phyloP scores from a whole-genome alignment of 1,139 yeast genomes.

The Debaryomyces robertsiae region DNA sequence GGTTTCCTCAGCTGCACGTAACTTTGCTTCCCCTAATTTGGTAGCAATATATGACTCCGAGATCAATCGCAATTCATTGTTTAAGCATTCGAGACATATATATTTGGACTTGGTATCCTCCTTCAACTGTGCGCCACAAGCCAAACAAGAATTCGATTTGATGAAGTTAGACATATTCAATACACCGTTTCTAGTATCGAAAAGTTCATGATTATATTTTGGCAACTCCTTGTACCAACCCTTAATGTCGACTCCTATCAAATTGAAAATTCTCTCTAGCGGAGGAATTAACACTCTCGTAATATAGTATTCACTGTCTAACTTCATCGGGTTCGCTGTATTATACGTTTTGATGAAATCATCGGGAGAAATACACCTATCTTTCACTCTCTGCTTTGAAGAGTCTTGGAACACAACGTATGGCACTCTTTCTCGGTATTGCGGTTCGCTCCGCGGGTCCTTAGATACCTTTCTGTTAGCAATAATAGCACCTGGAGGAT shows the following conservation, averaged over 20 bases:
- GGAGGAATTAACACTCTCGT: constrained; percentile 86
- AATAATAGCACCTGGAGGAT: constrained; percentile 92
- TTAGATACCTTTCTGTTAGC: constrained; percentile 61
- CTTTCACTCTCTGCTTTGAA: constrained; percentile 66
- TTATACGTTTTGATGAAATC: constrained; percentile 53
- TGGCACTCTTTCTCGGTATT: constrained; percentile 85
- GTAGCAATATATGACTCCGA: constrained; percentile 21
- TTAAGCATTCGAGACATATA: constrained; percentile 27
- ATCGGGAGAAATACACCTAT: constrained; percentile 79
- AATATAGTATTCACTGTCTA: constrained; percentile 87
- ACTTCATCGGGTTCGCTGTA: constrained; percentile 36
- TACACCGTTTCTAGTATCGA: constrained; percentile 12
- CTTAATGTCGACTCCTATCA: constrained; percentile 78
- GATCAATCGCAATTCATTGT: constrained; percentile 23
- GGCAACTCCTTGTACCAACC: constrained; percentile 83
- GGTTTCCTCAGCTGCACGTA: constrained; percentile 17
- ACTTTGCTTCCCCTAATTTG: constrained; percentile 19
- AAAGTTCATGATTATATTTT: constrained; percentile 12
- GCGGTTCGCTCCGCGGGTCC: constrained; percentile 81
- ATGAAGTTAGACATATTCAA: constrained; percentile 20
- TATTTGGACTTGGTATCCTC: constrained; percentile 7
- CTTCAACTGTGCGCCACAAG: constrained; percentile 25
- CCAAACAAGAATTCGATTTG: constrained; percentile 25
- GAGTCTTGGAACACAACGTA: constrained; percentile 76
- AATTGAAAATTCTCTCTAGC: constrained; percentile 75